phyloP scores from a whole-genome alignment of 192 early-diverging fungal species.

The Backusella psychrophila region DNA sequence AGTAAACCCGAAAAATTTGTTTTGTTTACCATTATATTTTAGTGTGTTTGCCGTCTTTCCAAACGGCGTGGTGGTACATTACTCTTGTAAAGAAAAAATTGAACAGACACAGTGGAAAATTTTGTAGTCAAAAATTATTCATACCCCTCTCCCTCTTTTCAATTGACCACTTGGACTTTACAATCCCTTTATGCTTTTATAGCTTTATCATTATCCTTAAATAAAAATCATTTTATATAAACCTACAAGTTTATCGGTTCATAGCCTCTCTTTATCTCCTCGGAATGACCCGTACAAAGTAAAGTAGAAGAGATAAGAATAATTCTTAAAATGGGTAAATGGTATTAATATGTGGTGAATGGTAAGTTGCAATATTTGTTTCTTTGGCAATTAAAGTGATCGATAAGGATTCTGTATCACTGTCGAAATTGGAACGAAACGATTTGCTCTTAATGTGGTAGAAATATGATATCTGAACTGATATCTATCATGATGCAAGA shows the following conservation, averaged over 20 bases:
- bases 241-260: too few species aligned
- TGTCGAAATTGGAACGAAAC: neutral
- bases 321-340: constrained; percentile 1
- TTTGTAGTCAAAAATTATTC: neutral
- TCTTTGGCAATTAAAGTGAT: neutral
- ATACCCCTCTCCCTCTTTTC: constrained; percentile 4
- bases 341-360: neutral
- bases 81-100: constrained; percentile 64
- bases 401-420: constrained; percentile 1
- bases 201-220: constrained; percentile 5
- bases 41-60: constrained; percentile 78
- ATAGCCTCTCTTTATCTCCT: neutral
- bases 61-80: constrained; percentile 70
- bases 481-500: neutral
- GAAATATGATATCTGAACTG: neutral
- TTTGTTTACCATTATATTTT: constrained; percentile 2
- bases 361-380: neutral
- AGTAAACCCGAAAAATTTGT: neutral
- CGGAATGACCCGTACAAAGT: constrained; percentile 2
- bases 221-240: neutral
- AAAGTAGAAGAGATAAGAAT: neutral
- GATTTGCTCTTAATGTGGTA: neutral
- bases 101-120: constrained; percentile 37
- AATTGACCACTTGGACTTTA: neutral
- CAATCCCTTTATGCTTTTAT: neutral